Percentiles rank a stretch among this genome's conserved stretches.
These are phyloP conservation scores for Pelagomonas calceolata DNA, from an alignment of 108 stramenopile species.

Conservation along the genomic window DNA sequence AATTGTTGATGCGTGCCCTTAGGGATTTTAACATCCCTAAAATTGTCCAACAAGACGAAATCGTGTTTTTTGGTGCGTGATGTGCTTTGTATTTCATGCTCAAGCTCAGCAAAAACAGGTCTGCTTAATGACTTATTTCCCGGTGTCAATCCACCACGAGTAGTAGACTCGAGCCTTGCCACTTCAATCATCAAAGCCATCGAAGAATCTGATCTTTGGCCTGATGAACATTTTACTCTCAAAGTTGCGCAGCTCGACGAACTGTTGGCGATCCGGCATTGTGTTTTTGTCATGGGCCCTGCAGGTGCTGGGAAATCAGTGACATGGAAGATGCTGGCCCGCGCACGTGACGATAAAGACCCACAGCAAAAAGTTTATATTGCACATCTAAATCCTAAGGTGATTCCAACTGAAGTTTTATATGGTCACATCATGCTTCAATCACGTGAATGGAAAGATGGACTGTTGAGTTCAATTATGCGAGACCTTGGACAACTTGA, in stretches of 20 bases:
- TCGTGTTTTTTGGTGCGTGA: slow-evolving; percentile 26
- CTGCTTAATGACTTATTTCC: slow-evolving; percentile 54
- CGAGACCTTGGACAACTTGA: slow-evolving; percentile 51
- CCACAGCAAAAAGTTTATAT: no score
- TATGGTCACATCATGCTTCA: slow-evolving; percentile 54
- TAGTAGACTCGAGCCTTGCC: slow-evolving; percentile 11
- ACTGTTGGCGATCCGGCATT: slow-evolving; percentile 51
- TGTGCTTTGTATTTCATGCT: slow-evolving; percentile 3
- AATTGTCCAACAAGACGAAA: slow-evolving; percentile 52
- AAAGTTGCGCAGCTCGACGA: slow-evolving; percentile 58
- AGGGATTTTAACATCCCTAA: slow-evolving; percentile 58
- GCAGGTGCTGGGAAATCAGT: slow-evolving; percentile 50
- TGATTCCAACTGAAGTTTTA: slow-evolving; percentile 46
- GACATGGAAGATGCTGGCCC: slow-evolving; percentile 45
- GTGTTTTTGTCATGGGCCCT: slow-evolving; percentile 57
- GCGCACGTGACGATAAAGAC: slow-evolving; percentile 38
- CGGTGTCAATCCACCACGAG: slow-evolving; percentile 10
- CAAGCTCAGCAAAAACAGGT: slow-evolving; percentile 31
- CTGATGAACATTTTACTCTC: slow-evolving; percentile 25
- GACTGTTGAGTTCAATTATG: slow-evolving; percentile 51
- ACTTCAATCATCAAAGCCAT: slow-evolving; percentile 19
- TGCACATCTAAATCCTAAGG: slow-evolving; percentile 42
- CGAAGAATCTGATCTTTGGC: slow-evolving; percentile 14
- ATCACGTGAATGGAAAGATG: slow-evolving; percentile 62
- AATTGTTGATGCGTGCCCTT: slow-evolving; percentile 52